Evolutionary conservation across 2,329 filamentous ascomycete genomes (phyloP), one percentile per base, ranked within the genome.

Genomic region (Orbilia quercus): DNA sequence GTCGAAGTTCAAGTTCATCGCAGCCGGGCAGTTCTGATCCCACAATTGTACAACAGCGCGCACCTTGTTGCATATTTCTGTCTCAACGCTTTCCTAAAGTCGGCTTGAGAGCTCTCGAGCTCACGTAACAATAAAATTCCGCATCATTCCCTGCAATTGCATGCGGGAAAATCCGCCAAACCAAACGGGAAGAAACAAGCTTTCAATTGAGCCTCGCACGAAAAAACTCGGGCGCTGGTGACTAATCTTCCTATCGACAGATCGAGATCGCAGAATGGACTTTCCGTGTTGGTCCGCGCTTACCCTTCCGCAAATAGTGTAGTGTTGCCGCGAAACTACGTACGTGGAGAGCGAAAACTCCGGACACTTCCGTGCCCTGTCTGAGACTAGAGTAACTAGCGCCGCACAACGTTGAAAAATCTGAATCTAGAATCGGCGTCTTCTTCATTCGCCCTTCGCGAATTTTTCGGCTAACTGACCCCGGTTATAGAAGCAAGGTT

Each of bases 311-410:
- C 28, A 25, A 54, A 54, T 18, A 34, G 34, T 1, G 25, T 40
- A 25, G 34, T 28, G 11, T 18, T 55, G 36, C 34, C 51, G 51
- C 51, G 34, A 20, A 34, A 9, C 28, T 18, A 20, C 9, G 9
- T 28, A 28, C 47, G 48, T 53, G 2, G 31, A 36, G 2, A 16
- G 18, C 14, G 7, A 2, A 3, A 14, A 36, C 36, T 38, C 60
- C 60, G 60, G 28, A 11, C 12, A 14, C 40, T 55, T 65, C 60
- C 60, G 60, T 38, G 55, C 50, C 34, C 38, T 48, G 60, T 48
- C 40, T 48, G 25, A 64, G n/a, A 16, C 60, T 47, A 54, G 28
- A 7, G 34, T 18, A 18, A 16, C 60, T 47, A 54, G 28, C 14
- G 34, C 25, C 25, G 23, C 28, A n/a, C 31, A 59, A 25, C 42